Base-by-base conservation (phyloP, 805 yeast genomes). In the Tetrapisispora nanseiensis region DNA sequence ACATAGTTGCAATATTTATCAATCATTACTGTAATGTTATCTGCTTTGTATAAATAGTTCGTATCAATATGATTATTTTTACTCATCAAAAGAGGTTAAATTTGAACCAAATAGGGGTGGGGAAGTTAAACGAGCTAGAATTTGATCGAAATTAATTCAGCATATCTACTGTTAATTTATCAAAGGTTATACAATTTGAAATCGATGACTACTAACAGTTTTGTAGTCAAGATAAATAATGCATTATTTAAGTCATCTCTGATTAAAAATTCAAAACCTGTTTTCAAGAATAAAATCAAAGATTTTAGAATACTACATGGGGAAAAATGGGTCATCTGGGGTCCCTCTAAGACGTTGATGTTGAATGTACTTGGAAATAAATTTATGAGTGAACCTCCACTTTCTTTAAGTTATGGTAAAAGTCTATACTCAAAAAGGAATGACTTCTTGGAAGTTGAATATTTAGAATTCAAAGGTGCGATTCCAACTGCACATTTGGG, bases 401-500 rank as follows among this genome's bases (percentile, higher is more conserved):
- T 48, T 18, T 51, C 58, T 4, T 35, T 54, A 29, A 40, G 32
- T 12, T 57, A 41, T 42, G 51, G 53, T 10, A 33, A 38, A 5
- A 28, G 32, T 5, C 11, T 13, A 22, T 11, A 28, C 15, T 3
- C 19, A 6, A 33, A 12, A 5, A 7, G 11, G 31, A 10, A 41
- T 12, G 24, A 41, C 19, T 55, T 56, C 20, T 54, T 56, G 6
- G 45, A 46, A 12, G 45, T 56, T 12, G 60, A 58, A 37, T 51
- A 46, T 32, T 58, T 76, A 6, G 68, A 68, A 48, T 77, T 76
- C 49, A 67, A 70, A 42, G 74, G 75, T 23, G 71, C 54, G 1
- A 47, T 66, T 18, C 72, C 72, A 6, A 66, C 78, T 13, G 84
- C 87, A 0, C 95, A 89, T 66, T 52, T 90, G 28, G 80, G 95